Evolutionary conservation across 345 rosid species (phyloP).

Genomic region (Moringa oleifera): DNA sequence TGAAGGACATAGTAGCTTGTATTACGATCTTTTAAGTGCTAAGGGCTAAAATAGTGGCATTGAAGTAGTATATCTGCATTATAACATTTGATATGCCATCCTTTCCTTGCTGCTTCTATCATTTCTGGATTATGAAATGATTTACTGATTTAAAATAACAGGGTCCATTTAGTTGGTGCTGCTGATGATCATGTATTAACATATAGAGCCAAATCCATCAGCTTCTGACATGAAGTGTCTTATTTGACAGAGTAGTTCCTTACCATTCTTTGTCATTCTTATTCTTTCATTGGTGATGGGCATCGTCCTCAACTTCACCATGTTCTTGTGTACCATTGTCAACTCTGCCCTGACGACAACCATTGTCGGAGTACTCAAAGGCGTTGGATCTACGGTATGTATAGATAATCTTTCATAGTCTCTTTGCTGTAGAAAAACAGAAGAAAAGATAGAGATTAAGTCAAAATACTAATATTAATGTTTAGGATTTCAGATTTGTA

Average conservation of each 20-base stretch:
- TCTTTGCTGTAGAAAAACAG: not conserved
- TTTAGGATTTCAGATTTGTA: not conserved
- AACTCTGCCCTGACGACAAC: slow-evolving; percentile 97
- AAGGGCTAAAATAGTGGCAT: not conserved
- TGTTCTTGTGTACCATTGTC: slow-evolving; percentile 94
- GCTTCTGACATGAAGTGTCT: slow-evolving; percentile 15
- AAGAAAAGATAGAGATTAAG: not conserved
- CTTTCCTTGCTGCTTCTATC: not conserved
- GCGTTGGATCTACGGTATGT: slow-evolving; percentile 93
- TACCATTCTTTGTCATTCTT: slow-evolving; percentile 60
- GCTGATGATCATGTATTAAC: no score
- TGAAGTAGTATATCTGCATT: not conserved
- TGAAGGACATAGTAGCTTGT: no score
- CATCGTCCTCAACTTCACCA: slow-evolving; percentile 87
- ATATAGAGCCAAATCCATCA: not conserved
- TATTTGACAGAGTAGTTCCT: slow-evolving; percentile 65
- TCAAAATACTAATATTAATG: not conserved
- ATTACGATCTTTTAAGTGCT: no score
- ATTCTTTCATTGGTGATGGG: slow-evolving; percentile 87
- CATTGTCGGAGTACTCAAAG: slow-evolving; percentile 96
- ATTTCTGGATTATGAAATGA: not conserved
- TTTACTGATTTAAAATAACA: no score
- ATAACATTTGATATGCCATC: not conserved
- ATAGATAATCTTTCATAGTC: not conserved
- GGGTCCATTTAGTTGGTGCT: no score